A percentile compares a stretch with the other conserved stretches of the same genome.
Conservation (phyloP, 2,329 filamentous ascomycete species). For the Exophiala bonariae region DNA sequence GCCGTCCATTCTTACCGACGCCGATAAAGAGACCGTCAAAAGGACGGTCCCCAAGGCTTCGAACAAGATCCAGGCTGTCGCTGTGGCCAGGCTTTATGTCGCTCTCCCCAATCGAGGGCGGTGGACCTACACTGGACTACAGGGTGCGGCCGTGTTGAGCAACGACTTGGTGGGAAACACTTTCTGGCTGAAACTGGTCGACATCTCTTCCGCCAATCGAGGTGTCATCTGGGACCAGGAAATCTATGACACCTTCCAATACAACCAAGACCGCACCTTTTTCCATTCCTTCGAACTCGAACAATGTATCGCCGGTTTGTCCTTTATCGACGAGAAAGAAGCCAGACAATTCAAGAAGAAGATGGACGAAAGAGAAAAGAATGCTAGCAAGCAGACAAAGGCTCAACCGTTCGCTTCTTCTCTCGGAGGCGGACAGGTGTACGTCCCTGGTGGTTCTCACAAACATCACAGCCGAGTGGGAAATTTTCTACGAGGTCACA, state of each 20-base stretch:
- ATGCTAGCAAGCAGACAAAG: slow-evolving; percentile 83
- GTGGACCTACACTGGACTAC: slow-evolving; percentile 94
- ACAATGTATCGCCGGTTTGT: slow-evolving; percentile 83
- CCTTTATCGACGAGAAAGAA: slow-evolving; percentile 96
- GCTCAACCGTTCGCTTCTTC: slow-evolving; percentile 68
- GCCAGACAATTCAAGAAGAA: slow-evolving; percentile 97
- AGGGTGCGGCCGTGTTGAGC: slow-evolving; percentile 86
- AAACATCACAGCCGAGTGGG: slow-evolving; percentile 51
- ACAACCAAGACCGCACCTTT: slow-evolving; percentile 96
- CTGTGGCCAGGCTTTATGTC: slow-evolving; percentile 89
- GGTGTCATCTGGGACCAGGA: slow-evolving; percentile 98
- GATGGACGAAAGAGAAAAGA: slow-evolving; percentile 93
- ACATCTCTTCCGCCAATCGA: slow-evolving; percentile 78
- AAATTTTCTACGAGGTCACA: slow-evolving; percentile 52
- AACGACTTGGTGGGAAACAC: slow-evolving; percentile 95
- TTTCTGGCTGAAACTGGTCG: slow-evolving; percentile 96
- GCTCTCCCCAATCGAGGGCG: slow-evolving; percentile 78
- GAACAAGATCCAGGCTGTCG: slow-evolving; percentile 97
- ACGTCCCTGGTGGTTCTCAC: slow-evolving; percentile 40
- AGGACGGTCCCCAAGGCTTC: slow-evolving; percentile 87
- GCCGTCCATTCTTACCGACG: slow-evolving; percentile 76
- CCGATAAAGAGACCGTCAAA: slow-evolving; percentile 96
- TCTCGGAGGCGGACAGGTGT: slow-evolving; percentile 49
- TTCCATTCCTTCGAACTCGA: slow-evolving; percentile 98
- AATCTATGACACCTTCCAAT: slow-evolving; percentile 90